Evolutionary conservation across 2,329 filamentous ascomycete species (phyloP), one percentile per base, ranked within the genome.

Genomic region (Scortechinia acanthostroma): DNA sequence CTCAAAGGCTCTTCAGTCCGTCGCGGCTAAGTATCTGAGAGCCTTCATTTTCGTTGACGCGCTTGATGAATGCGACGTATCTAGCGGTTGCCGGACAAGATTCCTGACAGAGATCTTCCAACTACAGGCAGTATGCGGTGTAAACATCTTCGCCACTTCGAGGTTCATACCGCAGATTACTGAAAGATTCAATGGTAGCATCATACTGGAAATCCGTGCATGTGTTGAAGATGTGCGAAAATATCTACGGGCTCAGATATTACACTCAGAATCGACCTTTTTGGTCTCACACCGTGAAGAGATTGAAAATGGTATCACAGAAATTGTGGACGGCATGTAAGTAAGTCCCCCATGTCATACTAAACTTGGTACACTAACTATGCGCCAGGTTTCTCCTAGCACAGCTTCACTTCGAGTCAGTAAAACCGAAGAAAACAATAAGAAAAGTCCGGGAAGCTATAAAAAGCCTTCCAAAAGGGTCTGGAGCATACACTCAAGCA

Each of bases 301-400:
- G 3, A 43, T 59, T 3, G 51, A 55, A 46, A 33, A 48, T 1
- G 45, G 55, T 13, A 54, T 62, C 16, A 51, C 46, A 4, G 16
- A 10, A 2, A 60, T 64, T 37, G 57, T 50, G 0, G 51, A 59
- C 42, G 61, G 61, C 48, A 64, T 65, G 59, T 65, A 51, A 16
- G 62, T 42, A 40, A 37, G 15, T 47, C 14, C 4, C 45, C 44
- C 15, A 51, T 55, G 2, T 45, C 43, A 63, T 20, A 49, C 56
- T 20, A 40, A 45, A 45, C 25, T 30, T 10, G 33, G 4, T 23
- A 20, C 14, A 14, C 46, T 54, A 25, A 44, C 19, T n/a, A 16
- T 21, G 43, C 17, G 15, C 14, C 46, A 66, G 61, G 61, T 67
- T 68, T 50, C 56, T 69, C 3, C 55, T 68, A 10, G 66, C 63